Base-by-base conservation (phyloP, 257 asterid species). In the Nicotiana sylvestris region DNA sequence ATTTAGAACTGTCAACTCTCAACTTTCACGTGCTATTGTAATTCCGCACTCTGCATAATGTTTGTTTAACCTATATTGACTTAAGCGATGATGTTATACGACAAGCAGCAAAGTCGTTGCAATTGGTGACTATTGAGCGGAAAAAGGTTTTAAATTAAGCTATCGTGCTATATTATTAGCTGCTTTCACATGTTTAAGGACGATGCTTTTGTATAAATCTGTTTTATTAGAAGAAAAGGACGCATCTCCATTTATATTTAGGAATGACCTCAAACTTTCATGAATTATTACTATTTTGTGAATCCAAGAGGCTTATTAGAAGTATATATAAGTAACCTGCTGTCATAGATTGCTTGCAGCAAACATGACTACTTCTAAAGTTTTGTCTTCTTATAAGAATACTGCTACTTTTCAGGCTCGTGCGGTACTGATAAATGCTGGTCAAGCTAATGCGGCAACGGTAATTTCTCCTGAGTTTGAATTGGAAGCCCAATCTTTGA, bases 401-500 rank as follows among this genome's bases (percentile, higher is more conserved):
- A 32, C 37, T 74, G 61, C 62, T 62, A 74, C 83, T 81, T 88
- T 82, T 88, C 93, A 96, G 98, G 98, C 95, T 83, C 99, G 99
- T 86, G 99, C 98, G 5, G 90, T 96, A 76, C 86, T 96, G 86
- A 94, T 96, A 88, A 94, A 96, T 90, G 99, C 98, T 81, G 99
- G 99, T 77, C 99, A 96, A 90, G 99, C 99, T 76, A 96, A 96
- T 90, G 99, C 99, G 12, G 98, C 98, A 49, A 96, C 99, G 81
- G 99, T 94, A 91, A 91, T 82, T 87, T 78, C 82, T 85, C 84
- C 78, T 76, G 37, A 61, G 27, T 66, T 29, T 66, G 6, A 2
- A 49, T n/a, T 66, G 17, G 43, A 56, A 33, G 37, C 62, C 12
- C 64, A 57, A 51, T 3, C 33, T 25, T 68, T 46, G 66, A 49